Conservation (phyloP, 192 early-diverging fungal genomes). For the Anaeromyces robustus region DNA sequence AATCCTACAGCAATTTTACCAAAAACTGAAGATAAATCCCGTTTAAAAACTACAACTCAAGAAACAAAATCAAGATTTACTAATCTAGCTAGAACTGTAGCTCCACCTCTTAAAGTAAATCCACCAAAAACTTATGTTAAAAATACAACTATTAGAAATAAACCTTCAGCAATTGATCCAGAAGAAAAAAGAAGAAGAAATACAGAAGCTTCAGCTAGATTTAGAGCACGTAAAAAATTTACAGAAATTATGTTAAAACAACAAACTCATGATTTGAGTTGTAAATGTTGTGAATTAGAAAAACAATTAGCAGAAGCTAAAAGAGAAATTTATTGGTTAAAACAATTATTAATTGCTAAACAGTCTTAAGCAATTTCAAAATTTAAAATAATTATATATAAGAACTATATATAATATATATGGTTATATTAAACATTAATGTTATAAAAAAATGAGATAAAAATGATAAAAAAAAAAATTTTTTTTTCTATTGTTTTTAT, state of each 20-base stretch:
- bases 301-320: neutral
- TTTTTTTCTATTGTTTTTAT: too few relatives aligned
- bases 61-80: neutral
- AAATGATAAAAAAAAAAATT: too few relatives aligned
- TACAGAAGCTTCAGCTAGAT: slow-evolving; percentile 86
- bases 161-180: neutral
- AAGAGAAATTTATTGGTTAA: neutral
- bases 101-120: neutral
- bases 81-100: neutral
- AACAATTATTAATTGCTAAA: neutral
- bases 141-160: neutral
- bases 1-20: neutral
- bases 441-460: too few relatives aligned
- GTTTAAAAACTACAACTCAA: neutral
- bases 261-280: neutral
- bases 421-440: too few relatives aligned
- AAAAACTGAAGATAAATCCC: neutral
- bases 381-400: too few relatives aligned
- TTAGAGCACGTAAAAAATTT: slow-evolving; percentile 88
- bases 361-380: too few relatives aligned
- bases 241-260: slow-evolving; percentile 74
- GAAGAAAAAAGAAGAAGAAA: slow-evolving; percentile 31
- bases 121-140: neutral
- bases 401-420: too few relatives aligned
- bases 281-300: neutral